Conservation (phyloP, 208 protist genomes). For the Leishmania aethiopica region DNA sequence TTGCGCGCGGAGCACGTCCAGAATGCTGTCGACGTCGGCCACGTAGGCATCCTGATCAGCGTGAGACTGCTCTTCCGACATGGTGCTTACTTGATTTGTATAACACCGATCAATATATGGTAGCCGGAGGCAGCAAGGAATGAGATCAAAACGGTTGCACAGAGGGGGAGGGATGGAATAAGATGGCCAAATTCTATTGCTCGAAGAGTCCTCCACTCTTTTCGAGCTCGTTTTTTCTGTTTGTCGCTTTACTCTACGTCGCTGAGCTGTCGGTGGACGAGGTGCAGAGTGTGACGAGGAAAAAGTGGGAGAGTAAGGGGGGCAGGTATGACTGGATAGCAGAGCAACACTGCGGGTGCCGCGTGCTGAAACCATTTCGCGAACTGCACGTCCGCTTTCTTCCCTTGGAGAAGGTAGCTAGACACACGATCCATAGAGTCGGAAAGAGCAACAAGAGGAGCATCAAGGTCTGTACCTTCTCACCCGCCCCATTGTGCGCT, state of each 20-base stretch:
- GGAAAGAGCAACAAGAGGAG: neutral
- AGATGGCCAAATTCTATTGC: neutral
- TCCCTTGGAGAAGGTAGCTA: neutral
- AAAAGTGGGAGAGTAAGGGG: neutral
- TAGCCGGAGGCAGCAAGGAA: neutral
- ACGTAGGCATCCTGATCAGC: conserved; percentile 42
- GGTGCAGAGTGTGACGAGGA: neutral
- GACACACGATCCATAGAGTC: neutral
- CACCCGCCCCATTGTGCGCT: neutral
- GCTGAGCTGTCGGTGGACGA: neutral
- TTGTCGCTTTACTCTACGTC: neutral
- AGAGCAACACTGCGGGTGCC: neutral
- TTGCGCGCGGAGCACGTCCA: conserved; percentile 62
- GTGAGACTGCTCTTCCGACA: conserved; percentile 16
- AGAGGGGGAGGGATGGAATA: neutral
- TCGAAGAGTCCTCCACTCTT: neutral
- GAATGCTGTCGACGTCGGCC: conserved; percentile 62
- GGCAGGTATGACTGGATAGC: neutral
- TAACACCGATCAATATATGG: neutral
- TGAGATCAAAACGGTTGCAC: neutral
- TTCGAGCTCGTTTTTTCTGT: neutral
- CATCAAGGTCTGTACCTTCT: neutral
- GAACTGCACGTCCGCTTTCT: neutral
- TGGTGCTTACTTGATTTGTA: neutral
- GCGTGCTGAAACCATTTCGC: neutral